Evolutionary conservation across 306 rosid species (phyloP), one percentile per base, ranked within the genome.

Genomic region (Urtica urens): DNA sequence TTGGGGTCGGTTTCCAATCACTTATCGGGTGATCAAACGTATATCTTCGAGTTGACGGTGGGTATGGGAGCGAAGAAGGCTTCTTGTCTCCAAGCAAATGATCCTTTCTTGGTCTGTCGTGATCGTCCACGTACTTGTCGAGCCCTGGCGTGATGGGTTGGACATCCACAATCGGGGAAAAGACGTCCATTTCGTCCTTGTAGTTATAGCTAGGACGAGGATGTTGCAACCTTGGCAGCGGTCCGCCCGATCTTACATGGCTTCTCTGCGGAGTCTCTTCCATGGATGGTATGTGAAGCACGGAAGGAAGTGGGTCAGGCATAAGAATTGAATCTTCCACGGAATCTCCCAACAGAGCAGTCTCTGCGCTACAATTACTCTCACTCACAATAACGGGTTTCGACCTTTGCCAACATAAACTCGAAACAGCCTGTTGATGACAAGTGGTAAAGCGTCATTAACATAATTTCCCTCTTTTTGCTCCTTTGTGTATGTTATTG

Each of bases 391-490:
- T 34, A n/a, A 67, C 99, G 53, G 96, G 88, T 71, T 82, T 92
- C 41, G 94, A 86, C 75, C 96, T 78, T 77, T 86, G 96, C 99
- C 99, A 92, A 74, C 93, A 92, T 62, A 92, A 63, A 76, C 99
- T 82, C 53, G 96, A 71, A 59, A 92, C 86, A 47, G 94, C 99
- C 99, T 92, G 87, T 61, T 47, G 23, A 68, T n/a, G n/a, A 66
- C 4, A 49, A 75, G 55, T 40, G 59, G 51, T 54, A 65, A 46
- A 16, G 33, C 33, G 4, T 28, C 4, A n/a, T n/a, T n/a, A n/a
- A n/a, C n/a, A n/a, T n/a, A n/a, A n/a, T n/a, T n/a, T n/a, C n/a
- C n/a, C n/a, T n/a, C n/a, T n/a, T n/a, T n/a, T n/a, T n/a, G n/a
- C n/a, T n/a, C n/a, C n/a, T n/a, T n/a, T n/a, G n/a, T n/a, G n/a